Evolutionary conservation across 176 grass and related monocot species (phyloP), one percentile per base, ranked within the genome.

Genomic region (Puccinellia tenuiflora): DNA sequence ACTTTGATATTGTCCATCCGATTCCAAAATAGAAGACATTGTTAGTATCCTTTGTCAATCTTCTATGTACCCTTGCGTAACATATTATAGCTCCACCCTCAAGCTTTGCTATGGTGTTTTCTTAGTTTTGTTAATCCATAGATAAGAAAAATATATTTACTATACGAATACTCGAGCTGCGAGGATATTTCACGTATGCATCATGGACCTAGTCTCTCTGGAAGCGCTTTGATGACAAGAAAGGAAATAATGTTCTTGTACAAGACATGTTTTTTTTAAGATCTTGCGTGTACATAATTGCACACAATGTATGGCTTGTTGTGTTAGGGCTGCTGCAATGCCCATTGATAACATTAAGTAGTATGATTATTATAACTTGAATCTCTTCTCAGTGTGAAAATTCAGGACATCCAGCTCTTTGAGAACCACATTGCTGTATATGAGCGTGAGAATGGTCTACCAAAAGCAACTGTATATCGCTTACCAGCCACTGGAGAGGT

Each of bases 391-490:
- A 98, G 95, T 83, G 95, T 98, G 86, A 95, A 90, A 90, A 91
- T 98, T 87, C 90, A 92, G 84, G 85, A 76, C 39, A 61, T 98
- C 59, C 92, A 90, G 81, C 83, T 95, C 87, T 95, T 98, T 81
- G 84, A 84, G 62, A 85, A 95, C 75, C 88, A 98, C 83, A 85
- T 98, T 68, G 88, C 91, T 70, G 64, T 97, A 35, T 94, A 91
- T 77, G 95, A 94, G 75, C 95, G 92, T 68, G 92, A 94, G 73
- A 86, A 94, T 91, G 95, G 95, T 81, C 73, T 97, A 68, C 92
- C 90, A 20, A 93, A 89, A 64, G 81, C 92, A 50, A 98, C 88
- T 46, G 79, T 94, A 61, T 92, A 94, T 86, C 67, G 51, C 68
- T 67, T 98, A 73, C 92, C 92, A 86, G 9, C 82, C 72, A 76